A percentile compares a stretch with the other conserved stretches of the same genome.
These are phyloP conservation scores for Sutorius australiensis DNA, from an alignment of 768 basidiomycete species.

Conservation along the genomic window DNA sequence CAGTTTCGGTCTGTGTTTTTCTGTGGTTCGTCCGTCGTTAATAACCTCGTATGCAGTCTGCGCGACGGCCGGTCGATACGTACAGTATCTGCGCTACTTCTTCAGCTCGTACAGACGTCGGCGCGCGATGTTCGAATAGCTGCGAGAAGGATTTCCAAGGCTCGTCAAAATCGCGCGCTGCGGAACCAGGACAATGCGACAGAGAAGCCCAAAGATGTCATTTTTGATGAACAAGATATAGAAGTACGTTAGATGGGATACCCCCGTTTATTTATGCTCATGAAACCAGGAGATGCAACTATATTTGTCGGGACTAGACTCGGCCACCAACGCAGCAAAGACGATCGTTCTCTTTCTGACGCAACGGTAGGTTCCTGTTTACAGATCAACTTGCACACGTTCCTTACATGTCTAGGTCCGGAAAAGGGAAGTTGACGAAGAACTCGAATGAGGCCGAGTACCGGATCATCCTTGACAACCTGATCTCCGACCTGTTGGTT, in stretches of 20 bases:
- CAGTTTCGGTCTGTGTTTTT: constrained; percentile 67
- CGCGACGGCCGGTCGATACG: constrained; percentile 90
- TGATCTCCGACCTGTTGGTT: constrained; percentile 81
- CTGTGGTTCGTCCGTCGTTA: not conserved
- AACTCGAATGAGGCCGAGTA: constrained; percentile 94
- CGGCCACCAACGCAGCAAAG: constrained; percentile 80
- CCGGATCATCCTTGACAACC: constrained; percentile 84
- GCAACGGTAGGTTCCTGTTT: constrained; percentile 42
- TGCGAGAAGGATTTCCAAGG: constrained; percentile 57
- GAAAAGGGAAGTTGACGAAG: constrained; percentile 84
- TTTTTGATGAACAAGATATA: constrained; percentile 64
- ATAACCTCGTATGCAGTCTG: constrained; percentile 47
- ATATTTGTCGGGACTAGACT: constrained; percentile 70
- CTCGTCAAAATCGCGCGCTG: constrained; percentile 59
- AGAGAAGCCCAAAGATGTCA: constrained; percentile 48
- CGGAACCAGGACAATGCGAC: constrained; percentile 56
- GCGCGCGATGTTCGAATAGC: constrained; percentile 81
- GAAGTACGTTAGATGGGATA: constrained; percentile 40
- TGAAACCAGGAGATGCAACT: constrained; percentile 59
- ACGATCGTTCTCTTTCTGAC: constrained; percentile 78
- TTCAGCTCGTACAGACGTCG: constrained; percentile 96
- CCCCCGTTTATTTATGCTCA: not conserved
- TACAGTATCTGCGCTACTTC: constrained; percentile 86
- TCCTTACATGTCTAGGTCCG: constrained; percentile 48
- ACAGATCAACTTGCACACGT: not conserved